phyloP scores from a whole-genome alignment of 305 asterid species.

The Fraxinus latifolia region DNA sequence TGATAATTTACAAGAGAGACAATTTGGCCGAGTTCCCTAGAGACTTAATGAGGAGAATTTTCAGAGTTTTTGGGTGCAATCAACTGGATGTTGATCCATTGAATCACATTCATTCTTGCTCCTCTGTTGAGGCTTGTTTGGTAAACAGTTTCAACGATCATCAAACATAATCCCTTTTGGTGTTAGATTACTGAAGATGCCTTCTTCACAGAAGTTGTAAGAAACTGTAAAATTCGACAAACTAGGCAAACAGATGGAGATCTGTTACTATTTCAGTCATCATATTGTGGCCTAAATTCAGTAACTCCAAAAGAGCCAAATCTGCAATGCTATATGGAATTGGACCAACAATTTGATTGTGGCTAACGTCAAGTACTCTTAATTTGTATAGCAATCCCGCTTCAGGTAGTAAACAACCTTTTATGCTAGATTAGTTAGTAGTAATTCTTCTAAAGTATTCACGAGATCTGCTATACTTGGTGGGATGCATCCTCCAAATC shows the following conservation, averaged over 20 bases:
- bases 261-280: slow-evolving; percentile 51
- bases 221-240: slow-evolving; percentile 46
- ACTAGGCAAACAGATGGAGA: slow-evolving; percentile 55
- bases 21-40: neutral
- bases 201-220: slow-evolving; percentile 56
- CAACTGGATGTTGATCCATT: slow-evolving; percentile 40
- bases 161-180: slow-evolving; percentile 42
- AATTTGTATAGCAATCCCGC: slow-evolving; percentile 55
- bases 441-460: slow-evolving; percentile 47
- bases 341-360: slow-evolving; percentile 50
- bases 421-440: slow-evolving; percentile 47
- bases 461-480: slow-evolving; percentile 53
- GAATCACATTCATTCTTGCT: slow-evolving; percentile 61
- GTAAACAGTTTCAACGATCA: slow-evolving; percentile 54
- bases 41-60: neutral
- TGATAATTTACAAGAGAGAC: neutral
- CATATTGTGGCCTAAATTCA: slow-evolving; percentile 60
- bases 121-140: slow-evolving; percentile 53
- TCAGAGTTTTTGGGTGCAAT: slow-evolving; percentile 33
- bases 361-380: slow-evolving; percentile 53
- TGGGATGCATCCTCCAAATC: slow-evolving; percentile 58
- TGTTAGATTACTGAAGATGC: slow-evolving; percentile 48
- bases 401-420: slow-evolving; percentile 59
- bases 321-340: slow-evolving; percentile 55
- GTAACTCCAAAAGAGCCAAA: slow-evolving; percentile 43